These are phyloP conservation scores for Adiantum capillusveneris DNA, from an alignment of 75 land plant species.

Conservation along the genomic window DNA sequence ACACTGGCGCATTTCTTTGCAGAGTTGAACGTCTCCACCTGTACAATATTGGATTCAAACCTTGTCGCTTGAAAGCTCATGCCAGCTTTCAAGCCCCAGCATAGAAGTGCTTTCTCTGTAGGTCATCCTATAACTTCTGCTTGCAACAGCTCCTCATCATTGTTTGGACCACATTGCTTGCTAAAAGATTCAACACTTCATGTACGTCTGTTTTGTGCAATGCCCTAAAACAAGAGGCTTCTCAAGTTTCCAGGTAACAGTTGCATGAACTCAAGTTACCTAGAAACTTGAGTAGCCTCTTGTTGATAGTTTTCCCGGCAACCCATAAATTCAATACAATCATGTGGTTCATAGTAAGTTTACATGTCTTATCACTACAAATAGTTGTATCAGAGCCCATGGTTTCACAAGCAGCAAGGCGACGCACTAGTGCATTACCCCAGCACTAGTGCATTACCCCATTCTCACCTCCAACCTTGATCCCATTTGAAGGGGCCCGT, in stretches of 20 bases:
- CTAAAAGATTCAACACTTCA: neutral
- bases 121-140: slow-evolving; percentile 64
- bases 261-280: neutral
- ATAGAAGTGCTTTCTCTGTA: slow-evolving; percentile 74
- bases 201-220: too few species aligned
- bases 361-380: slow-evolving; percentile 92
- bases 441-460: too few species aligned
- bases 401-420: slow-evolving; percentile 85
- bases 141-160: too few species aligned
- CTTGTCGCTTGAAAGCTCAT: slow-evolving; percentile 46
- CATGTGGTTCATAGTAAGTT: slow-evolving; percentile 57
- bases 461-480: too few species aligned
- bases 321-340: slow-evolving; percentile 24
- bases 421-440: slow-evolving; percentile 67
- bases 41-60: slow-evolving; percentile 22
- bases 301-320: slow-evolving; percentile 23
- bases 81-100: slow-evolving; percentile 52
- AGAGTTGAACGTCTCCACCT: slow-evolving; percentile 73
- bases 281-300: too few species aligned
- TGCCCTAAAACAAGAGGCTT: too few species aligned
- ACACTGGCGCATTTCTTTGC: slow-evolving; percentile 68
- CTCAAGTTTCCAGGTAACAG: too few species aligned
- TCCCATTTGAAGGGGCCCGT: too few species aligned
- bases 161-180: too few species aligned
- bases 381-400: slow-evolving; percentile 89